Evolutionary conservation across 805 yeast species (phyloP), one percentile per base, ranked within the genome.

Genomic region (Schwanniomyces sp.): DNA sequence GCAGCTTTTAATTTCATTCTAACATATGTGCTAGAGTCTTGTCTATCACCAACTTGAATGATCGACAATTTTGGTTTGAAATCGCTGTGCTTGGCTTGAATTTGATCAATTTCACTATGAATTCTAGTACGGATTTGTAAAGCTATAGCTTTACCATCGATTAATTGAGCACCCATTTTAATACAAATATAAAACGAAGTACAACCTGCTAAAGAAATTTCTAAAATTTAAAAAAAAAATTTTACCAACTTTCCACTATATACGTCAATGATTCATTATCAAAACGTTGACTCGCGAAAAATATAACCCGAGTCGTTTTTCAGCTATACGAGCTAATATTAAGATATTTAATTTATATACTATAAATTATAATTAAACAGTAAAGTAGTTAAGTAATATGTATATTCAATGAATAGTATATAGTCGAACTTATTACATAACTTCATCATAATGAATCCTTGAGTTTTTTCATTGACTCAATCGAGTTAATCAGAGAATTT

Each of bases 1-100:
- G 92, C 88, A 9, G 94, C 92, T 64, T 83, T 85, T 50, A 85
- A 68, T 66, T 88, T 88, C 90, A 86, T 86, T 53, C 82, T 79
- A 41, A 88, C 91, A 65, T 88, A 88, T 3, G 90, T 85, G n/a
- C 86, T 73, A 10, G 94, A 86, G 60, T 88, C 96, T 18, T 85
- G 86, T 64, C 92, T 76, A 24, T 72, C 70, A 47, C 95, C 96
- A 18, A 88, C 86, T 69, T 88, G 96, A 53, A 88, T 74, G 53
- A 88, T 87, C 51, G 83, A 74, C 59, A 88, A 72, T 38, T 74
- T 76, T 27, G 96, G 94, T 52, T 73, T 70, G 66, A 87, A 86
- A 41, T 71, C 72, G 12, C 84, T 77, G 53, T 78, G 73, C 29
- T 68, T 62, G 9, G 64, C 51, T 61, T 79, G 77, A 47, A 77